Evolutionary conservation across 208 protist genomes (phyloP).

Genomic region (Zelonia costaricensis): DNA sequence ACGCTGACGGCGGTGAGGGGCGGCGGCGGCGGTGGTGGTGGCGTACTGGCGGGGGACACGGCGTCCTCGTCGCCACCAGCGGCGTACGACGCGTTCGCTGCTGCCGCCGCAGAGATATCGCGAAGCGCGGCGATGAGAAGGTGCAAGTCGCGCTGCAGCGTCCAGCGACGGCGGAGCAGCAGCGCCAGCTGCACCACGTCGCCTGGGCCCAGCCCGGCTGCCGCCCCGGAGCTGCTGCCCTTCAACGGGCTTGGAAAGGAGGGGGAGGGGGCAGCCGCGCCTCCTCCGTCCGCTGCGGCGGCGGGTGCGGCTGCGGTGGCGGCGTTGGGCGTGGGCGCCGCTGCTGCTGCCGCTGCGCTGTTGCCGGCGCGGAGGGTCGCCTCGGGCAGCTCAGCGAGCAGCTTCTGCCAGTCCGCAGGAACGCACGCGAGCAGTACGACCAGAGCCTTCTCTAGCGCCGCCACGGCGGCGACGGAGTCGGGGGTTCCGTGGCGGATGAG

Average conservation of each 20-base stretch:
- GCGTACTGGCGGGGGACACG: background rate
- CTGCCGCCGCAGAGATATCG: background rate
- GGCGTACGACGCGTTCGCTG: background rate
- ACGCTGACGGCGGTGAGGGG: constrained; percentile 7
- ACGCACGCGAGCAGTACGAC: background rate
- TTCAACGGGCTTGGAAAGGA: background rate
- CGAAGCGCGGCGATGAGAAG: constrained; percentile 15
- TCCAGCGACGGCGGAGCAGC: constrained; percentile 24
- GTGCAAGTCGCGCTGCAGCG: constrained; percentile 14
- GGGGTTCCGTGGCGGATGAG: background rate
- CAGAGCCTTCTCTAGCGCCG: background rate
- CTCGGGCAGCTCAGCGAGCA: background rate
- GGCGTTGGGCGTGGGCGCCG: background rate
- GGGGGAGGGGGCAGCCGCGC: background rate
- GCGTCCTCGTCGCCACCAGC: background rate
- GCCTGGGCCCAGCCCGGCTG: constrained; percentile 6
- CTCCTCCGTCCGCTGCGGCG: background rate
- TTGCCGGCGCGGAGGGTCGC: background rate
- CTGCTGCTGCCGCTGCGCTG: background rate
- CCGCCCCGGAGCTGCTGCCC: no score
- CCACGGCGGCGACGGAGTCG: background rate
- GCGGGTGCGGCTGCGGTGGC: background rate
- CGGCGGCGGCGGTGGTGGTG: background rate
- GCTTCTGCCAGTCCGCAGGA: constrained; percentile 5
- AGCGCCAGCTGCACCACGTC: constrained; percentile 26